These are phyloP conservation scores for Pulicaria dysenterica DNA, from an alignment of 129 eudicot species.

Conservation along the genomic window DNA sequence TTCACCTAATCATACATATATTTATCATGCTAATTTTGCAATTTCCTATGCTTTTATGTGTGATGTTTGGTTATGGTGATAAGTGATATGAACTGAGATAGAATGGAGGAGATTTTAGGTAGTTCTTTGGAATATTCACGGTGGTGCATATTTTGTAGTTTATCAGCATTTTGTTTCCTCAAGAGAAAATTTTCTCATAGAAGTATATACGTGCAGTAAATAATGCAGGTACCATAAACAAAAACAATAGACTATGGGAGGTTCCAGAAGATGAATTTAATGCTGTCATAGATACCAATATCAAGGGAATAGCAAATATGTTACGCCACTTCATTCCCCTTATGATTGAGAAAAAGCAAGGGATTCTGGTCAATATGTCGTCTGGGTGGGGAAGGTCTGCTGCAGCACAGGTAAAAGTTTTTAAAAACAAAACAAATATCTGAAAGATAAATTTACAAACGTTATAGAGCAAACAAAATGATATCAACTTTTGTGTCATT, in stretches of 20 bases:
- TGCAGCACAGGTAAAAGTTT: conserved; percentile 84
- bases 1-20: background rate
- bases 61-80: background rate
- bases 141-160: background rate
- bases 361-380: conserved; percentile 88
- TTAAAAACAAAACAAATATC: conserved; percentile 11
- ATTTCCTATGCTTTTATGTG: background rate
- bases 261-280: conserved; percentile 95
- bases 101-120: background rate
- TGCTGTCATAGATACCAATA: conserved; percentile 78
- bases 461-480: too few species aligned
- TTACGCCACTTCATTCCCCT: conserved; percentile 91
- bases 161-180: background rate
- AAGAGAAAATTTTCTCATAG: conserved; percentile 11
- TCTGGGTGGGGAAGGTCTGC: conserved; percentile 99
- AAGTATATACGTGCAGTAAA: conserved; percentile 53
- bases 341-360: conserved; percentile 84
- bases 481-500: too few species aligned
- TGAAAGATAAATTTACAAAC: background rate
- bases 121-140: background rate
- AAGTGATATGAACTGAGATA: too few species aligned
- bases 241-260: conserved; percentile 91
- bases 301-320: conserved; percentile 84
- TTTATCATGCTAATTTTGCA: background rate
- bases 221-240: conserved; percentile 93